Evolutionary conservation across 2,329 filamentous ascomycete species (phyloP).

Genomic region (Parasarocladium wereldwijsianum): DNA sequence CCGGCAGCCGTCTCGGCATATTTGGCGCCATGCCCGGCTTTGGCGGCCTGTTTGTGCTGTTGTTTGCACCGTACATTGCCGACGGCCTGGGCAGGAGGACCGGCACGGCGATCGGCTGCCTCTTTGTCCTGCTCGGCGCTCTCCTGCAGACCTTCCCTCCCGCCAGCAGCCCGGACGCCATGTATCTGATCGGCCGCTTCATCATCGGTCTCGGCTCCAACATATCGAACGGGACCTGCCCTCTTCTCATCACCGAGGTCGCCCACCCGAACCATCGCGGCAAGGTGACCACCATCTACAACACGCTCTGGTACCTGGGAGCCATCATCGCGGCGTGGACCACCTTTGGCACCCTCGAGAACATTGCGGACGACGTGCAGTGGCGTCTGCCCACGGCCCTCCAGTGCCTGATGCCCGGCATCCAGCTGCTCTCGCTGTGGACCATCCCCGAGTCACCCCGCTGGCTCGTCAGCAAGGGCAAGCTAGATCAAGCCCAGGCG

Average conservation of each 20-base stretch:
- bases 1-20: slow-evolving; percentile 1
- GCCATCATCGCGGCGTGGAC: slow-evolving; percentile 9
- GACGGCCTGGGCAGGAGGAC: neutral
- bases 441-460: slow-evolving; percentile 28
- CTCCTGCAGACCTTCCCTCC: neutral
- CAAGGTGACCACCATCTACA: slow-evolving; percentile 6
- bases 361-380: neutral
- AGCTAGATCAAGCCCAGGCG: slow-evolving; percentile 3
- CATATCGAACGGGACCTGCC: slow-evolving; percentile 6
- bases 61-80: slow-evolving; percentile 1
- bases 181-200: slow-evolving; percentile 2
- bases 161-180: neutral
- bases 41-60: slow-evolving; percentile 1
- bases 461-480: slow-evolving; percentile 19
- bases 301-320: slow-evolving; percentile 6
- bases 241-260: slow-evolving; percentile 7
- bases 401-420: slow-evolving; percentile 1
- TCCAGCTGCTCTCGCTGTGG: slow-evolving; percentile 3
- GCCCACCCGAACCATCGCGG: slow-evolving; percentile 5
- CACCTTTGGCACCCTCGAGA: slow-evolving; percentile 7
- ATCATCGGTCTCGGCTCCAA: slow-evolving; percentile 2
- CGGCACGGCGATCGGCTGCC: neutral
- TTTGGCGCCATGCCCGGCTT: slow-evolving; percentile 2
- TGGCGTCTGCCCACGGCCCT: slow-evolving; percentile 2
- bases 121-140: neutral